phyloP scores from a whole-genome alignment of 2,329 filamentous ascomycete species.

The Pleoardoris graminearum region DNA sequence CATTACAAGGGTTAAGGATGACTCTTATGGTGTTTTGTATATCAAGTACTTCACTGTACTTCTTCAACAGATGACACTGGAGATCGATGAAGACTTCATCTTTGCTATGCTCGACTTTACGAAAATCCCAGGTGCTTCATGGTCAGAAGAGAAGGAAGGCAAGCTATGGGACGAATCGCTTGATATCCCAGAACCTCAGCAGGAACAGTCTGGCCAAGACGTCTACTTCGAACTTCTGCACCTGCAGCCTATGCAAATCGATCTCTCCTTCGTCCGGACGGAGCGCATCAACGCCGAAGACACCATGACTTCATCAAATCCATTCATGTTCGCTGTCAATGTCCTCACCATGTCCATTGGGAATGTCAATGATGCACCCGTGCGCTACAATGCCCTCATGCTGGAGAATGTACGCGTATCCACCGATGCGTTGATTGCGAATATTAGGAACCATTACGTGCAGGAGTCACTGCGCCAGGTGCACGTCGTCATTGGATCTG shows the following conservation, averaged over 20 bases:
- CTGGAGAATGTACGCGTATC: conserved; percentile 94
- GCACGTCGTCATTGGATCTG: conserved; percentile 95
- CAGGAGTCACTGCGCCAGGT: conserved; percentile 95
- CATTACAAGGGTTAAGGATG: conserved; percentile 93
- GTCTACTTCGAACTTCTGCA: conserved; percentile 98
- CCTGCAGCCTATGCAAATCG: conserved; percentile 96
- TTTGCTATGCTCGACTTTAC: conserved; percentile 94
- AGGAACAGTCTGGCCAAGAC: conserved; percentile 83
- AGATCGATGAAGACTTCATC: conserved; percentile 97
- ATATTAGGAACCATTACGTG: conserved; percentile 91
- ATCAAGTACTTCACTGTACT: conserved; percentile 97
- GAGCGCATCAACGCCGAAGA: conserved; percentile 96
- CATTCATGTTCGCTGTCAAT: conserved; percentile 98
- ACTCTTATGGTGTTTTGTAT: conserved; percentile 96
- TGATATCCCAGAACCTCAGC: conserved; percentile 88
- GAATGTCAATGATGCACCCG: conserved; percentile 96
- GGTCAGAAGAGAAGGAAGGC: conserved; percentile 80
- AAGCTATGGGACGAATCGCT: conserved; percentile 86
- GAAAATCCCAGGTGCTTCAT: conserved; percentile 87
- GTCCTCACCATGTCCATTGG: conserved; percentile 99
- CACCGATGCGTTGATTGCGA: conserved; percentile 78
- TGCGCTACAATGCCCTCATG: conserved; percentile 90
- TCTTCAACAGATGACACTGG: conserved; percentile 96
- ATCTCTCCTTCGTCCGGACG: conserved; percentile 95
- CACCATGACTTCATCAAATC: conserved; percentile 83